Evolutionary conservation across 176 grass and related monocot species (phyloP), one percentile per base, ranked within the genome.

Genomic region (Canna indica): DNA sequence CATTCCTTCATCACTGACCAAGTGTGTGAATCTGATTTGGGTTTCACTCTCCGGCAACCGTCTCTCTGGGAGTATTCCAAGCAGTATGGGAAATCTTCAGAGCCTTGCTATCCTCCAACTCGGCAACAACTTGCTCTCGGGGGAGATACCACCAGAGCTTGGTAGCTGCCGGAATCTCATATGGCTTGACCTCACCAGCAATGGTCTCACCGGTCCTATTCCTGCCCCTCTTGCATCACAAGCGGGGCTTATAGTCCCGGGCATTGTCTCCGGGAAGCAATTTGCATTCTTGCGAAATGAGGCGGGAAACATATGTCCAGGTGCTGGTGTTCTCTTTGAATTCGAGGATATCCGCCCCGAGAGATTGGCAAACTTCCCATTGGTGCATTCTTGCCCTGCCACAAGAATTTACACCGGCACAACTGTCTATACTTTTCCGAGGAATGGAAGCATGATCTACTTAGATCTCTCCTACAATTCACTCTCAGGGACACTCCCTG

Each of bases 391-490:
- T 4, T 99, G 94, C 73, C 73, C 89, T 8, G 83, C 72, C 36
- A 99, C 94, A 1, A 86, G 94, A 70, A 99, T 99, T 4, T 99
- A 99, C 85, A 80, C 61, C 0, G 94, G 94, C 50, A 88, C 74
- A 2, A 99, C 80, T 0, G 89, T 82, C 8, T 99, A 99, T 36
- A 41, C 67, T 5, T 99, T 99, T 56, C n/a, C 0, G 2, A 59
- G 15, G 44, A 99, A 86, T 35, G 94, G 94, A 7, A 99, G 94
- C n/a, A 90, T 99, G 89, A 93, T 99, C 79, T 99, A 90, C 73
- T 82, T 99, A 6, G 94, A 99, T 47, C 81, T 99, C 54, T 99
- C 94, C 0, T 99, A 99, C 79, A 99, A 99, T 26, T 61, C 77
- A 1, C 73, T 99, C 48, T 85, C 73, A 0, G 86, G 94, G 4